These are phyloP conservation scores for Inonotus hispidus DNA, from an alignment of 1,284 basidiomycete genomes.

Conservation along the genomic window DNA sequence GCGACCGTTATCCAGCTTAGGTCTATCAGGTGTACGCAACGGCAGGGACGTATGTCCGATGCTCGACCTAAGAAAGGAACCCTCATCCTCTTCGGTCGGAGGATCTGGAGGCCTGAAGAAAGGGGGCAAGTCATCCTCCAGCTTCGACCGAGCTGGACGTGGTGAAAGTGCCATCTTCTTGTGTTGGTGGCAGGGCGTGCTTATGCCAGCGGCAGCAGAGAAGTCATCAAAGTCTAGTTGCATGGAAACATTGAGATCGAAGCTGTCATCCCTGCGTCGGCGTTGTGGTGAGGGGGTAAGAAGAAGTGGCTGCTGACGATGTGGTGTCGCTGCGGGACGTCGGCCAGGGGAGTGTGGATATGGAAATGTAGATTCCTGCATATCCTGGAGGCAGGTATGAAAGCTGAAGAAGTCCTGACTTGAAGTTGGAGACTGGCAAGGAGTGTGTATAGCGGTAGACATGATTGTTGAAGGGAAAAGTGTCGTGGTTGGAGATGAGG, in stretches of 20 bases:
- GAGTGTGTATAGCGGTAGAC: constrained; percentile 18
- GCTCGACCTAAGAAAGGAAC: constrained; percentile 15
- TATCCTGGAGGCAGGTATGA: constrained; percentile 4
- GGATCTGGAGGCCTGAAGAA: constrained; percentile 6
- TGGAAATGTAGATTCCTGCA: constrained; percentile 11
- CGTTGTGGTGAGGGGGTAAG: constrained; percentile 17
- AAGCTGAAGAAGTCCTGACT: constrained; percentile 11
- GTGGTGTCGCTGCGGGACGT: constrained; percentile 15
- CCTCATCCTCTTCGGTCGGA: constrained; percentile 16
- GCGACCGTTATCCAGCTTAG: background rate
- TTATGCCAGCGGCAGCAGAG: constrained; percentile 12
- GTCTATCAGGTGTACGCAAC: constrained; percentile 13
- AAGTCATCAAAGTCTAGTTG: constrained; percentile 19
- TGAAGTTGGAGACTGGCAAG: constrained; percentile 12
- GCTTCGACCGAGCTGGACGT: constrained; percentile 3
- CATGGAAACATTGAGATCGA: constrained; percentile 16
- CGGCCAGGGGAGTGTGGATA: constrained; percentile 8
- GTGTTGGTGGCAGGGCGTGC: constrained; percentile 11
- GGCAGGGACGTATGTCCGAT: constrained; percentile 17
- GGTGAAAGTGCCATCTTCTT: background rate
- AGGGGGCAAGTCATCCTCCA: constrained; percentile 2
- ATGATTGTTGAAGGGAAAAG: constrained; percentile 6
- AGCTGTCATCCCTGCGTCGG: constrained; percentile 2
- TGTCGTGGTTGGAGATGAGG: constrained; percentile 4
- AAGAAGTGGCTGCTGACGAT: constrained; percentile 14